Conservation (phyloP, 2,329 filamentous ascomycete genomes). For the Fusarium pseudocircinatum region DNA sequence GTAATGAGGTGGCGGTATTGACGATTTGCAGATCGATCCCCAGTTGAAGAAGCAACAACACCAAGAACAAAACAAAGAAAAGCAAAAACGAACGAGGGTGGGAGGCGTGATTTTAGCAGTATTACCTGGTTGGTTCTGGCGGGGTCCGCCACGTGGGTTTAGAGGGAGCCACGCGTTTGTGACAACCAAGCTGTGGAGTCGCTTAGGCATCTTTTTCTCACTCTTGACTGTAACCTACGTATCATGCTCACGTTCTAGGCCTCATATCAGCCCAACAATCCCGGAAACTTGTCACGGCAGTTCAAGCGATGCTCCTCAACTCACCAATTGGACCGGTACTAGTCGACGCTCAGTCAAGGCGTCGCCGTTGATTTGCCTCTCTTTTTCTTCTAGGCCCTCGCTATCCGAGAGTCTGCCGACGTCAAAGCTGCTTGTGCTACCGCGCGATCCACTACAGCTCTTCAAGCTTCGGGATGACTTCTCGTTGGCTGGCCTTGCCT, state of each 20-base stretch:
- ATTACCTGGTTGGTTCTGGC: conserved; percentile 18
- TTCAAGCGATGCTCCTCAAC: conserved; percentile 15
- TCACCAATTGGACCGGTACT: neutral
- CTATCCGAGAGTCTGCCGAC: neutral
- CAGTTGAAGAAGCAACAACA: neutral
- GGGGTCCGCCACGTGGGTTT: conserved; percentile 45
- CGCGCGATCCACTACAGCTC: conserved; percentile 21
- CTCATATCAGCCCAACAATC: conserved; percentile 1
- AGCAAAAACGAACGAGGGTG: conserved; percentile 9
- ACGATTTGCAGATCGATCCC: conserved; percentile 14
- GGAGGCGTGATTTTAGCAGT: conserved; percentile 21
- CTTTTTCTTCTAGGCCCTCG: neutral
- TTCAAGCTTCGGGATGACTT: conserved; percentile 10
- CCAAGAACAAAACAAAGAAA: neutral
- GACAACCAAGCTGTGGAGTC: conserved; percentile 38
- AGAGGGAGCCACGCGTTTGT: conserved; percentile 39
- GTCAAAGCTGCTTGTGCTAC: neutral
- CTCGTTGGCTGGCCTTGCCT: conserved; percentile 11
- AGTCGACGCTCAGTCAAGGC: neutral
- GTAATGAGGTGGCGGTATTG: conserved; percentile 7
- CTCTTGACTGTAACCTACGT: neutral
- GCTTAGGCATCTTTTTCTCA: conserved; percentile 6
- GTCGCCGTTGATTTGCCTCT: neutral
- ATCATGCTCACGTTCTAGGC: conserved; percentile 25
- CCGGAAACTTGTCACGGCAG: conserved; percentile 15